Evolutionary conservation across 306 rosid species (phyloP).

Genomic region (Acmispon strigosus): DNA sequence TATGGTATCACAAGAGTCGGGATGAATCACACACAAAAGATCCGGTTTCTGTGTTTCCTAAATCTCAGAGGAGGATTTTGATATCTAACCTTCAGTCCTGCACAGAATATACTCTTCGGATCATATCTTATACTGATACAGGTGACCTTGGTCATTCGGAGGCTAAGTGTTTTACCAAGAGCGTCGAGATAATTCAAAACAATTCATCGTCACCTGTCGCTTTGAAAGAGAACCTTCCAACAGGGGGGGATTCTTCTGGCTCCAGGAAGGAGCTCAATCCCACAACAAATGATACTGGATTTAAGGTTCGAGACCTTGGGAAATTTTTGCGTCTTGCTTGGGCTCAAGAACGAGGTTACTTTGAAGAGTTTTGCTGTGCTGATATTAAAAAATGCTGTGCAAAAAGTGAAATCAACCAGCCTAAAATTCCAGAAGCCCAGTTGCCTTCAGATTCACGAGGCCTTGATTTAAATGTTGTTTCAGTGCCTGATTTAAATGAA

Average conservation of each 20-base stretch:
- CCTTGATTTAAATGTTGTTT: constrained; percentile 81
- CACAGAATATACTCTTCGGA: constrained; percentile 85
- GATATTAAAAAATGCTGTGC: constrained; percentile 57
- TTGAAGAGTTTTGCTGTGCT: constrained; percentile 62
- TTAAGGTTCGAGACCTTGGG: constrained; percentile 93
- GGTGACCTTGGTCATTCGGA: constrained; percentile 93
- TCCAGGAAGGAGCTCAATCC: constrained; percentile 39
- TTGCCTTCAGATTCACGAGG: constrained; percentile 55
- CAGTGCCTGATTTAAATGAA: constrained; percentile 94
- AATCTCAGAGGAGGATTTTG: constrained; percentile 78
- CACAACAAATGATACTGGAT: constrained; percentile 43
- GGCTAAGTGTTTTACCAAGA: constrained; percentile 86
- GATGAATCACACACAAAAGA: constrained; percentile 58
- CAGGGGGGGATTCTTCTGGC: constrained; percentile 39
- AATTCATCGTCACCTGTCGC: constrained; percentile 24
- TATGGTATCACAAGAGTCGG: constrained; percentile 76
- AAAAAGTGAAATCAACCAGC: constrained; percentile 39
- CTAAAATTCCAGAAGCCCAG: constrained; percentile 47
- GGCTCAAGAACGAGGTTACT: constrained; percentile 65
- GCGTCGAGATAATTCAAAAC: constrained; percentile 58
- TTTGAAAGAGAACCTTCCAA: constrained; percentile 26
- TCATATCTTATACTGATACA: constrained; percentile 56
- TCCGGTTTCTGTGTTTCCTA: constrained; percentile 76
- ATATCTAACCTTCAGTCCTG: constrained; percentile 82
- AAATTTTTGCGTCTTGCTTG: constrained; percentile 60